Conservation (phyloP, 257 asterid genomes). For the Gentiana macrophylla region DNA sequence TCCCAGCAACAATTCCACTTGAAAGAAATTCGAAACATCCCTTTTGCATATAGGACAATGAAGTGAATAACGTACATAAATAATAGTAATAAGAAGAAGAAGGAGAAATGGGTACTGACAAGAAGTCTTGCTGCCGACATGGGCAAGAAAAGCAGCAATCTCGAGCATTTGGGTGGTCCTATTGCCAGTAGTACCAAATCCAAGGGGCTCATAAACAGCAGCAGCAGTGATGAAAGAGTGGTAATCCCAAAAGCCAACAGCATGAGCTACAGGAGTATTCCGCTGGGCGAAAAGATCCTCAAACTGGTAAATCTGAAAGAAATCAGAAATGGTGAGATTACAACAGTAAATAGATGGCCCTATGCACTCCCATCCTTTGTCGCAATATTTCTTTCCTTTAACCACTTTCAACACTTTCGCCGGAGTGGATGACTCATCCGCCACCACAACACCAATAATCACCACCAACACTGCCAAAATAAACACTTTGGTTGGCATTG, state of each 20-base stretch:
- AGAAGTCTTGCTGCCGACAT: conserved; percentile 69
- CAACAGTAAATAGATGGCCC: conserved; percentile 53
- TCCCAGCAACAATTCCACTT: background rate
- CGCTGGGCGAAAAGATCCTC: conserved; percentile 63
- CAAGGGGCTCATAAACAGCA: conserved; percentile 56
- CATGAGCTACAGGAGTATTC: conserved; percentile 65
- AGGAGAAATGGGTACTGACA: conserved; percentile 25
- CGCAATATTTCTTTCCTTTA: conserved; percentile 55
- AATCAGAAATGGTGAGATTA: conserved; percentile 64
- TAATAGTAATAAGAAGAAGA: no score
- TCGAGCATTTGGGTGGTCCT: conserved; percentile 56
- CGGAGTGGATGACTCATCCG: conserved; percentile 25
- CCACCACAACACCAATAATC: conserved; percentile 19
- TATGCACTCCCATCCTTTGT: conserved; percentile 70
- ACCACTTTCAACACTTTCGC: conserved; percentile 39
- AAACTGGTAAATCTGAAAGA: conserved; percentile 61
- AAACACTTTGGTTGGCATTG: conserved; percentile 9
- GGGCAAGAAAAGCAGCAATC: conserved; percentile 75
- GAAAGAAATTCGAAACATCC: no score
- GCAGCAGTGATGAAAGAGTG: conserved; percentile 64
- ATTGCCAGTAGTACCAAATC: conserved; percentile 88
- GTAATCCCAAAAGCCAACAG: conserved; percentile 80
- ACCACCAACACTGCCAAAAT: conserved; percentile 17
- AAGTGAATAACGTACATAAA: no score
- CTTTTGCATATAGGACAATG: background rate